Conservation (phyloP, 352 stramenopile species). For the Phytophthora agathidicida region DNA sequence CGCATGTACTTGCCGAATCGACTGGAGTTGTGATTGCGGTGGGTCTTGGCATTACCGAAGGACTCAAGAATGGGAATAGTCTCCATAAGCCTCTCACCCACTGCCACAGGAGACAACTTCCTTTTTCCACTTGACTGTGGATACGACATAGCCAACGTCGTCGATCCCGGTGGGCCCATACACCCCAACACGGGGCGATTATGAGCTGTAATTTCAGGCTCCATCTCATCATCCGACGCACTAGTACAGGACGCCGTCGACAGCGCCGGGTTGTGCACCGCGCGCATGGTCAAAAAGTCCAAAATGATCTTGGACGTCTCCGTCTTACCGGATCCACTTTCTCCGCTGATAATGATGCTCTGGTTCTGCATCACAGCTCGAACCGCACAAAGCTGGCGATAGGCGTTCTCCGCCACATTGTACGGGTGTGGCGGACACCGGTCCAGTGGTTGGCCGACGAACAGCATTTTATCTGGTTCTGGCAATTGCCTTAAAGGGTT, state of each 20-base stretch:
- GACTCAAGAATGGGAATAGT: constrained; percentile 93
- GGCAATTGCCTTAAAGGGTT: constrained; percentile 82
- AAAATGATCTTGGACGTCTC: constrained; percentile 95
- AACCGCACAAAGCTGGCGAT: constrained; percentile 82
- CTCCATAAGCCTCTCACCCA: constrained; percentile 84
- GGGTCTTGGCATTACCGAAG: constrained; percentile 90
- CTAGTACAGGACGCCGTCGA: constrained; percentile 50
- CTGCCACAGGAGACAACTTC: constrained; percentile 69
- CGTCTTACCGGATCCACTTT: constrained; percentile 95
- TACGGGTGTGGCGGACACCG: constrained; percentile 82
- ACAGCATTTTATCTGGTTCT: constrained; percentile 76
- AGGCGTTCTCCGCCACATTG: constrained; percentile 86
- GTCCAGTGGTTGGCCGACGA: constrained; percentile 69
- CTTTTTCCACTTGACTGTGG: constrained; percentile 60
- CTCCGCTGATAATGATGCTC: constrained; percentile 95
- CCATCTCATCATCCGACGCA: constrained; percentile 60
- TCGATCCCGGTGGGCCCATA: constrained; percentile 47
- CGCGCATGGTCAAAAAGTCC: constrained; percentile 83
- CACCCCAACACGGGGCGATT: constrained; percentile 29
- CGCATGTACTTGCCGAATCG: constrained; percentile 93
- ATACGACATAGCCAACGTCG: constrained; percentile 71
- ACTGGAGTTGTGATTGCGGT: constrained; percentile 92
- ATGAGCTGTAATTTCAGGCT: constrained; percentile 64
- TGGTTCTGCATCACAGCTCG: constrained; percentile 91
- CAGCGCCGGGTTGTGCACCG: constrained; percentile 51